Conservation (phyloP, 148 eudicot species). For the Tetragonia tetragonoides region DNA sequence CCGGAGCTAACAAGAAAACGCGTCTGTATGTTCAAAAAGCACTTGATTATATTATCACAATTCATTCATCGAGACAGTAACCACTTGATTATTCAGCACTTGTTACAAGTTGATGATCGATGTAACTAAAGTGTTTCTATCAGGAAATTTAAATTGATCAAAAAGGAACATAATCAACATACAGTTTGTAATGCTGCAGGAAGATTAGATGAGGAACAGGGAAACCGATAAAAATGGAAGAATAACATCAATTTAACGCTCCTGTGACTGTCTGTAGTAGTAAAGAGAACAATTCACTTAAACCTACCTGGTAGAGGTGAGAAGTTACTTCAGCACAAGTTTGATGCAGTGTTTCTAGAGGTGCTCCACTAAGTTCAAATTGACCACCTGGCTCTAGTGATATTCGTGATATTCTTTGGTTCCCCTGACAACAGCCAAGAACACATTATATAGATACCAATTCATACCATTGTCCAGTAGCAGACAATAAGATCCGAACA, state of each 20-base stretch:
- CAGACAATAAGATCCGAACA: no score
- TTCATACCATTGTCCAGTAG: no score
- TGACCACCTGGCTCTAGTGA: conserved; percentile 99
- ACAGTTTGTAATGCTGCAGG: not conserved
- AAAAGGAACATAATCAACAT: not conserved
- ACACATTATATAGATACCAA: conserved; percentile 1
- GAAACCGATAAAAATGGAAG: no score
- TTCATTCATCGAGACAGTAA: not conserved
- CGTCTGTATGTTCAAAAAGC: no score
- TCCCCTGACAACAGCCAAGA: conserved; percentile 50
- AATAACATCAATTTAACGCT: no score
- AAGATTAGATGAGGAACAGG: not conserved
- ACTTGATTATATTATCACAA: no score
- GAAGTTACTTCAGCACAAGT: conserved; percentile 98
- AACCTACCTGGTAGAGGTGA: conserved; percentile 91
- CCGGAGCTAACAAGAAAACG: not conserved
- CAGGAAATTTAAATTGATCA: not conserved
- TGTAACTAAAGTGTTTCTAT: not conserved
- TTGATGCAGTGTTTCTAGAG: conserved; percentile 97
- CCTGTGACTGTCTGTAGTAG: no score
- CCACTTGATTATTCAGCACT: not conserved
- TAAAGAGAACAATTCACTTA: no score
- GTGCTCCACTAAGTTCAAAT: conserved; percentile 99
- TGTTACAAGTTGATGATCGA: not conserved
- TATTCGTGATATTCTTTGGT: conserved; percentile 92